Percentiles rank a stretch among this genome's conserved stretches.
phyloP scores from a whole-genome alignment of 768 basidiomycete species.

The Podaxis sp. region DNA sequence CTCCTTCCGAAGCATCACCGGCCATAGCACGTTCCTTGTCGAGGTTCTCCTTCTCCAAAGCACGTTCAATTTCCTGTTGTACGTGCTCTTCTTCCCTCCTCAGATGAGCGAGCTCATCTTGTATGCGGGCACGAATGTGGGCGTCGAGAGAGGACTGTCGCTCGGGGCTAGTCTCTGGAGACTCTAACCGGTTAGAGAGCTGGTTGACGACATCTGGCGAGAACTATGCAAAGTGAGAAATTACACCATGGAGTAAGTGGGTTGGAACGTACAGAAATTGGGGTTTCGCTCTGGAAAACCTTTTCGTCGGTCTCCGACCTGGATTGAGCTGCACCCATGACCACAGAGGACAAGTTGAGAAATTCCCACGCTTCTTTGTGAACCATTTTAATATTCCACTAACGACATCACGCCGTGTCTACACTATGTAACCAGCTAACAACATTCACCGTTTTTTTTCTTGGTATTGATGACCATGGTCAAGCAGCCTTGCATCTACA shows the following conservation, averaged over 20 bases:
- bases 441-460: neutral
- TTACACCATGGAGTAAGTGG: neutral
- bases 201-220: conserved; percentile 82
- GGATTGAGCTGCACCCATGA: conserved; percentile 75
- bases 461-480: conserved; percentile 33
- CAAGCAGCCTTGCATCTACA: conserved; percentile 29
- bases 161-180: conserved; percentile 59
- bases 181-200: conserved; percentile 63
- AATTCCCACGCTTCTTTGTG: conserved; percentile 7
- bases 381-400: neutral
- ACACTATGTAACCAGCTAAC: neutral
- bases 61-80: conserved; percentile 69
- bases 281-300: conserved; percentile 53
- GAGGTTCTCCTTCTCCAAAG: conserved; percentile 86
- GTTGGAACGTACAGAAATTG: conserved; percentile 46
- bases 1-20: conserved; percentile 37
- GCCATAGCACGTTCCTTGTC: conserved; percentile 67
- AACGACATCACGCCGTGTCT: neutral
- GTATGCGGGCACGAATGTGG: conserved; percentile 71
- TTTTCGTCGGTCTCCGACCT: conserved; percentile 54
- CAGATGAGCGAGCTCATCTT: conserved; percentile 63
- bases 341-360: conserved; percentile 12
- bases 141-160: conserved; percentile 75
- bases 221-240: conserved; percentile 48
- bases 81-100: conserved; percentile 71